A percentile compares a stretch with the other conserved stretches of the same genome.
Conservation (phyloP, 2,329 filamentous ascomycete species). For the Fusarium sp. region DNA sequence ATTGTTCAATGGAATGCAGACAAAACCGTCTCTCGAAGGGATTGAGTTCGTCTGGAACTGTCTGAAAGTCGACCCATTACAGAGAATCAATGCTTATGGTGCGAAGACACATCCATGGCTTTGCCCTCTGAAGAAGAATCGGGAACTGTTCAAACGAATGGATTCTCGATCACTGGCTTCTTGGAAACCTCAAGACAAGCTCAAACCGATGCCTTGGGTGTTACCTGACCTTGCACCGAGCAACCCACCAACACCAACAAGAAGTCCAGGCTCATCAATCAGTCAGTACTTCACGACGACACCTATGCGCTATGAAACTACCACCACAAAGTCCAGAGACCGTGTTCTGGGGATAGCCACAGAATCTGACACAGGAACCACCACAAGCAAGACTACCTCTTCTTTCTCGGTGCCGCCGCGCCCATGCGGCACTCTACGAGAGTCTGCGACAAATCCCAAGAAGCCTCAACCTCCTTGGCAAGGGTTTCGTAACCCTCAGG, state of each 20-base stretch:
- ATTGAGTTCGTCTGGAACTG: conserved; percentile 45
- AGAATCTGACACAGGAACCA: not conserved
- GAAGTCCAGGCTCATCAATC: conserved; percentile 1
- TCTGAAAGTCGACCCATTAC: conserved; percentile 39
- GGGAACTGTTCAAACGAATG: conserved; percentile 44
- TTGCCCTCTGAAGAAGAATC: conserved; percentile 43
- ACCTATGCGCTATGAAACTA: not conserved
- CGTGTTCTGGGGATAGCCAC: not conserved
- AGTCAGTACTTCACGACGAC: conserved; percentile 33
- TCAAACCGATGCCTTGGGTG: conserved; percentile 47
- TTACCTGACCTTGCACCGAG: conserved; percentile 40
- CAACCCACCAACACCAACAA: not conserved
- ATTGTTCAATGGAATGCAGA: conserved; percentile 16
- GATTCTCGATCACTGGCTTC: conserved; percentile 41
- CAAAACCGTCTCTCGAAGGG: conserved; percentile 37
- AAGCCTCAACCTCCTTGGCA: conserved; percentile 12
- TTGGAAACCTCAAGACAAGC: conserved; percentile 39
- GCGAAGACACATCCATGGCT: conserved; percentile 48
- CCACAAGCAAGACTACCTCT: not conserved
- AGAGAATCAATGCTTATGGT: conserved; percentile 42
- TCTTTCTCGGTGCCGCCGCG: not conserved
- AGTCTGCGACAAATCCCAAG: not conserved
- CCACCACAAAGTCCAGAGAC: not conserved
- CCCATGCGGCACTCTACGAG: not conserved
- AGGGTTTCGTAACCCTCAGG: conserved; percentile 17